Conservation (phyloP, 768 basidiomycete species). For the Suillus paluster region DNA sequence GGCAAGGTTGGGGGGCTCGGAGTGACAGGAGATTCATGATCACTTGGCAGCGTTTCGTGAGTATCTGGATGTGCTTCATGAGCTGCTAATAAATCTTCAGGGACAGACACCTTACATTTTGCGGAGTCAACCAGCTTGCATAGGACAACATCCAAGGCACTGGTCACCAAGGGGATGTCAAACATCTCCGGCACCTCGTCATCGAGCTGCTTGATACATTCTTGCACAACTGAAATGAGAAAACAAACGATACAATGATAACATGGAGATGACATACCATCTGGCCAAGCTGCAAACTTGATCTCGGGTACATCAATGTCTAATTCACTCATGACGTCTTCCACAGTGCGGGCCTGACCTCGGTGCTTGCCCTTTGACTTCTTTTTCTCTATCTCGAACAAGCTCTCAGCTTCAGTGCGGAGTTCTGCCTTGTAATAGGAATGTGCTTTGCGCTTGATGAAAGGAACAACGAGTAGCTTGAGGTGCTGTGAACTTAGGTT, state of each 20-base stretch:
- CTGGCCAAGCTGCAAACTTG: neutral
- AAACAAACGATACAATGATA: neutral
- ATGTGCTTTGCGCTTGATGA: neutral
- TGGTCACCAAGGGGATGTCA: neutral
- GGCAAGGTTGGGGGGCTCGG: neutral
- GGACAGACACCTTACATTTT: neutral
- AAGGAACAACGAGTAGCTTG: neutral
- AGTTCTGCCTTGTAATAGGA: neutral
- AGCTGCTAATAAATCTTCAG: neutral
- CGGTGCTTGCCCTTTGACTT: neutral
- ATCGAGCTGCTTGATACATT: neutral
- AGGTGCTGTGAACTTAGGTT: neutral
- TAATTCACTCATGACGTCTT: neutral
- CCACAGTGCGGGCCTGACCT: neutral
- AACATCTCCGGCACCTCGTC: neutral
- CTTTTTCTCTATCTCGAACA: neutral
- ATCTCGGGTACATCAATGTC: neutral
- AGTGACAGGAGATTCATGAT: neutral
- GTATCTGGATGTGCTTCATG: neutral
- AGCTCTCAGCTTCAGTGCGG: neutral
- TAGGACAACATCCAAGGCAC: neutral
- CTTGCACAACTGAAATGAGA: neutral
- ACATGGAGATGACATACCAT: neutral
- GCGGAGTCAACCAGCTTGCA: neutral
- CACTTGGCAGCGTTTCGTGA: neutral